Conservation (phyloP, 2,329 filamentous ascomycete genomes). For the Hypoxylon sp. region DNA sequence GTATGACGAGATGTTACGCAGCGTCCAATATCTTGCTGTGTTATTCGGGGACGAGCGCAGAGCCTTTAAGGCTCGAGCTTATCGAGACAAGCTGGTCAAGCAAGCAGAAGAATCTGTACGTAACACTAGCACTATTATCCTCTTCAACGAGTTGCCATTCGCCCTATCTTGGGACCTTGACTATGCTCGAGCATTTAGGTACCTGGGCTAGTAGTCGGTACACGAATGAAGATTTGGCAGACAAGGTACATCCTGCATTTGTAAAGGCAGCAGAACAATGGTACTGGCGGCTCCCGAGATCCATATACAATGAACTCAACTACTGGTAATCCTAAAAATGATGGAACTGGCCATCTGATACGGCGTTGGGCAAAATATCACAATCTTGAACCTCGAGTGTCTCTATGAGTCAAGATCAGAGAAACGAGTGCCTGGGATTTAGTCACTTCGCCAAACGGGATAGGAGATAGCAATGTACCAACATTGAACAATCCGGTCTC, state of each 20-base stretch:
- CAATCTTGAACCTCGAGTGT: not conserved
- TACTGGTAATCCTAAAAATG: not conserved
- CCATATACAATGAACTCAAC: not conserved
- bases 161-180: not conserved
- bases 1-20: too few species aligned
- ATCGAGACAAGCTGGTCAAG: constrained; percentile 1
- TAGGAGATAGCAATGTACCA: too few species aligned
- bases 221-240: not conserved
- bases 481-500: too few species aligned
- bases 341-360: not conserved
- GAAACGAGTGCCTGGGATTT: too few species aligned
- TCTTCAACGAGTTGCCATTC: not conserved
- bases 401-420: too few species aligned
- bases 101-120: not conserved
- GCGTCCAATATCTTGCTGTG: not conserved
- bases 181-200: not conserved
- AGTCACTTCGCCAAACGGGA: too few species aligned
- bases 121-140: not conserved
- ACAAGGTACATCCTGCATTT: not conserved
- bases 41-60: constrained; percentile 14
- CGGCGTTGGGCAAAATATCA: not conserved
- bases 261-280: constrained; percentile 2
- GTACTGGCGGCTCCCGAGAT: not conserved
- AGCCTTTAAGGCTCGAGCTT: not conserved
- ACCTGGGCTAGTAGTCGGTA: not conserved